Evolutionary conservation across 495 filamentous ascomycete species (phyloP).

Genomic region (Cudoniella acicularis): DNA sequence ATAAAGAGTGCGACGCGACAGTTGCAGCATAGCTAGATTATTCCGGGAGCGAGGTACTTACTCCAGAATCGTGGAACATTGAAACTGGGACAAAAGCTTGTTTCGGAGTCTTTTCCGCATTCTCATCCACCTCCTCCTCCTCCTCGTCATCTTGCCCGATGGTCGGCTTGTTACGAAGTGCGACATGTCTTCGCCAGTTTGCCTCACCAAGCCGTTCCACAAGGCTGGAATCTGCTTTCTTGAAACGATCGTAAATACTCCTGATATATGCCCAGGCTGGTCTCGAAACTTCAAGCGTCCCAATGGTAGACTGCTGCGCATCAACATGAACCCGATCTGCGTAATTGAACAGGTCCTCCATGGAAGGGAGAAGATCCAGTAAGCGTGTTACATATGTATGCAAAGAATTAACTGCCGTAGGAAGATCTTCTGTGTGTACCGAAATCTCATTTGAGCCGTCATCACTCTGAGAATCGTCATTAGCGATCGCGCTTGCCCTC

Average conservation of each 20-base stretch:
- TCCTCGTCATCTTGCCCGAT: too few relatives aligned
- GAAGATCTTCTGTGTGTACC: not conserved
- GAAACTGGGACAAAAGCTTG: constrained; percentile 1
- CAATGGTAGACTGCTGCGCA: not conserved
- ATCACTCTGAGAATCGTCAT: not conserved
- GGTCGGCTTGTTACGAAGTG: not conserved
- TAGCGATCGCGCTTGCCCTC: not conserved
- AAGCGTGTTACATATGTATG: constrained; percentile 1
- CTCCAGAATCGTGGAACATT: constrained; percentile 8
- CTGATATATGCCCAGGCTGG: constrained; percentile 6
- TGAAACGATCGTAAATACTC: constrained; percentile 7
- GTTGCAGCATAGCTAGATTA: constrained; percentile 5
- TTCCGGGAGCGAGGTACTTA: constrained; percentile 6
- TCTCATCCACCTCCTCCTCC: not conserved
- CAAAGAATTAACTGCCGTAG: not conserved
- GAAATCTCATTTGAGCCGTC: not conserved
- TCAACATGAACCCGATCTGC: not conserved
- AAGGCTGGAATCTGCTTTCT: not conserved
- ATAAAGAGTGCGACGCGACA: constrained; percentile 7
- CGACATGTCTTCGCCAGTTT: constrained; percentile 13
- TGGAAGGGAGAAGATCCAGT: constrained; percentile 15
- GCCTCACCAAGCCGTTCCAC: constrained; percentile 11
- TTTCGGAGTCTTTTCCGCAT: not conserved
- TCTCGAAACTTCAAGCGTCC: constrained; percentile 5
- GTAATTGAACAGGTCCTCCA: constrained; percentile 6